These are phyloP conservation scores for Quercus cerris DNA, from an alignment of 306 rosid species.

Conservation along the genomic window DNA sequence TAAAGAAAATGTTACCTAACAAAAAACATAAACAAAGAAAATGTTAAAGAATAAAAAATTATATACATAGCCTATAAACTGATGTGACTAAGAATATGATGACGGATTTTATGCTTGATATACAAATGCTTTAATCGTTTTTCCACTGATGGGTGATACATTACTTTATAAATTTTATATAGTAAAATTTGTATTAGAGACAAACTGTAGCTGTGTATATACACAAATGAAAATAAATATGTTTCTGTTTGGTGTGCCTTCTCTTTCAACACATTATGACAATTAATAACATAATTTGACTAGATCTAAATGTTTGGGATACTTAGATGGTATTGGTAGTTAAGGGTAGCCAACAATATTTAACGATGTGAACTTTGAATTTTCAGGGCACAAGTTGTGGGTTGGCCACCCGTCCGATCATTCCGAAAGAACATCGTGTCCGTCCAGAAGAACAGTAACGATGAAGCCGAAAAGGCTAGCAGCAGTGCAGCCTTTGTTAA, in stretches of 20 bases:
- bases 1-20: background rate
- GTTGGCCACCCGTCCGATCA: slow-evolving; percentile 94
- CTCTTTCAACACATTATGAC: background rate
- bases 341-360: background rate
- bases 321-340: no score
- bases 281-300: background rate
- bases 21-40: no score
- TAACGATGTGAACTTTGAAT: background rate
- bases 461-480: slow-evolving; percentile 2
- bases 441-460: slow-evolving; percentile 36
- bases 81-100: no score
- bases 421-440: slow-evolving; percentile 61
- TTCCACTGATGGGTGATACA: fast-evolving
- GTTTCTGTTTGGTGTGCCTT: background rate
- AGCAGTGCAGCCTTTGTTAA: slow-evolving; percentile 57
- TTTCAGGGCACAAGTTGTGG: slow-evolving; percentile 85
- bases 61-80: no score
- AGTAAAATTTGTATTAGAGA: no score
- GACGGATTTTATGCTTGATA: no score
- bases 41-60: no score
- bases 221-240: background rate
- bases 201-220: background rate
- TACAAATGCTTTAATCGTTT: no score
- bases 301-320: no score
- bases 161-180: no score